Percentiles rank a stretch among this genome's conserved stretches.
phyloP scores from a whole-genome alignment of 208 protist genomes.

The Phytomonas francai region DNA sequence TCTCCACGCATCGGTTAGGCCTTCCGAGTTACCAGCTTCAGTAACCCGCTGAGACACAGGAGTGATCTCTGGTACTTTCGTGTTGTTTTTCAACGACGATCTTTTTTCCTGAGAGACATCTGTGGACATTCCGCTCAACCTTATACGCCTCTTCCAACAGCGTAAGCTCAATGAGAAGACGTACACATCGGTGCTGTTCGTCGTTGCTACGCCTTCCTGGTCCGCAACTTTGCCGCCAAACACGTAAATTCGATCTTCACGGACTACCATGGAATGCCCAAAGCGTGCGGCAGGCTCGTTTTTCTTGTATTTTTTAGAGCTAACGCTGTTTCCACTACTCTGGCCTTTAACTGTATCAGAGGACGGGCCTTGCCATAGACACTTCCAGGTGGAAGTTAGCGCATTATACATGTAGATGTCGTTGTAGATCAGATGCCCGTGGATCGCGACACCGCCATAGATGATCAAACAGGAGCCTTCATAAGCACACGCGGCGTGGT shows the following conservation, averaged over 20 bases:
- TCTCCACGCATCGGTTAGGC: not conserved
- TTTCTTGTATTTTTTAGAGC: slow-evolving; percentile 18
- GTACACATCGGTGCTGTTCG: not conserved
- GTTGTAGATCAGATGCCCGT: slow-evolving; percentile 25
- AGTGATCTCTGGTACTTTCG: not conserved
- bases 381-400: slow-evolving; percentile 46
- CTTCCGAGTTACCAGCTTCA: slow-evolving; percentile 14
- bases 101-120: not conserved
- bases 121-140: not conserved
- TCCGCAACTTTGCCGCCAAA: slow-evolving; percentile 55
- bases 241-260: slow-evolving; percentile 62
- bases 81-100: not conserved
- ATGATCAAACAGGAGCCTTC: slow-evolving; percentile 64
- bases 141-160: not conserved
- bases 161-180: not conserved
- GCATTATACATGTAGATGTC: slow-evolving; percentile 67
- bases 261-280: slow-evolving; percentile 65
- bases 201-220: slow-evolving; percentile 8
- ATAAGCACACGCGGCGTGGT: slow-evolving; percentile 63
- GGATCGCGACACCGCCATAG: slow-evolving; percentile 39
- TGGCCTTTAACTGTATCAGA: slow-evolving; percentile 9
- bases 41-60: not conserved
- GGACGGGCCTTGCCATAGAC: slow-evolving; percentile 34
- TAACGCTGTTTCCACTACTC: not conserved
- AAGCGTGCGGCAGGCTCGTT: slow-evolving; percentile 60